These are phyloP conservation scores for Daldinia concentrica DNA, from an alignment of 495 filamentous ascomycete species.

Conservation along the genomic window DNA sequence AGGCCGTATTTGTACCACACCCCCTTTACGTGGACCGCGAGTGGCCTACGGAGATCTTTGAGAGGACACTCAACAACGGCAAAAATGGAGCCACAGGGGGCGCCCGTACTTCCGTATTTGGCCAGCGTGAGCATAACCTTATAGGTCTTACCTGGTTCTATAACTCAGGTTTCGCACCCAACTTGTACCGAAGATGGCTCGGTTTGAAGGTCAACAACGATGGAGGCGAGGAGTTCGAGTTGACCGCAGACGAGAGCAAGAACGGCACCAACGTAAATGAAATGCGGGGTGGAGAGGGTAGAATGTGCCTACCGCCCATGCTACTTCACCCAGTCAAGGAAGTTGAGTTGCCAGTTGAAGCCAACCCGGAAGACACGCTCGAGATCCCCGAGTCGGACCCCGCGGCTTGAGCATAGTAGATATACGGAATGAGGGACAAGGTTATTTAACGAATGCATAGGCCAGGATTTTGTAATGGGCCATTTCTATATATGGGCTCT, in stretches of 20 bases:
- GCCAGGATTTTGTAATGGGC: constrained; percentile 23
- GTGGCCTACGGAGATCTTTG: constrained; percentile 85
- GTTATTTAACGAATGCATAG: constrained; percentile 24
- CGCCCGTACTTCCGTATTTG: constrained; percentile 77
- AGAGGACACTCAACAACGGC: constrained; percentile 84
- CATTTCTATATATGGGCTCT: constrained; percentile 25
- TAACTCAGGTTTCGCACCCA: constrained; percentile 82
- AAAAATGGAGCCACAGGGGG: constrained; percentile 80
- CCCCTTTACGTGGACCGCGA: constrained; percentile 88
- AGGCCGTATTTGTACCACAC: constrained; percentile 93
- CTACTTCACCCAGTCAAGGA: constrained; percentile 93
- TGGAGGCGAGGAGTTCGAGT: constrained; percentile 84
- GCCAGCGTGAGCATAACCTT: constrained; percentile 91
- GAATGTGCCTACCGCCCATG: constrained; percentile 95
- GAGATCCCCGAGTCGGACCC: constrained; percentile 52
- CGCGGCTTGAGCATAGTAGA: constrained; percentile 21
- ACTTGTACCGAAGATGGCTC: constrained; percentile 88
- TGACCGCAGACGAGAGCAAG: constrained; percentile 62
- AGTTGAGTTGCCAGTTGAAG: constrained; percentile 78
- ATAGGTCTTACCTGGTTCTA: constrained; percentile 93
- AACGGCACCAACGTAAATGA: constrained; percentile 55
- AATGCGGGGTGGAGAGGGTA: constrained; percentile 70
- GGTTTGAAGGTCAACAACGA: constrained; percentile 85
- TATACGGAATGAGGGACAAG: background rate
- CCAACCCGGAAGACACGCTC: constrained; percentile 45